These are phyloP conservation scores for Citrus hindsii DNA, from an alignment of 345 rosid species.

Conservation along the genomic window DNA sequence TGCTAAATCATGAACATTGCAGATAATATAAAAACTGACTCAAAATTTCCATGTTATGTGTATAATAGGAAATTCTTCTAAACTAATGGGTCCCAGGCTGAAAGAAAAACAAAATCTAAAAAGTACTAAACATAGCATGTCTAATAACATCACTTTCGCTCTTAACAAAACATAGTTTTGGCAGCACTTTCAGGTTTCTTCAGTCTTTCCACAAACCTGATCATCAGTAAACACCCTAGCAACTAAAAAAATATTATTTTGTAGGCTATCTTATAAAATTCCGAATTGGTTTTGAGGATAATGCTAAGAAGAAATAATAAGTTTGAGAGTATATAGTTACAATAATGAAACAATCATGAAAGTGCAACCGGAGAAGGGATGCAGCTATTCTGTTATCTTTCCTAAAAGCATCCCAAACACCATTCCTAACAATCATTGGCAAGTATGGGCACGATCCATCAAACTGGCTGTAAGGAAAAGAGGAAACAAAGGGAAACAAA, in stretches of 20 bases:
- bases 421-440: constrained; percentile 52
- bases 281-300: neutral
- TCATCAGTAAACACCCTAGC: neutral
- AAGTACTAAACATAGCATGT: neutral
- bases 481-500: constrained; percentile 16
- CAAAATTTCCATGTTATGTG: neutral
- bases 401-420: constrained; percentile 59
- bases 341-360: constrained; percentile 84
- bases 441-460: constrained; percentile 62
- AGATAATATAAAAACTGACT: neutral
- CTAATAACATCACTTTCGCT: neutral
- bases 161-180: neutral
- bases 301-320: neutral
- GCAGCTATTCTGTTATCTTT: constrained; percentile 77
- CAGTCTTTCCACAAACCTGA: neutral
- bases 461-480: constrained; percentile 26
- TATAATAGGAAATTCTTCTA: too few relatives aligned
- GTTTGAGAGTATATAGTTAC: constrained; percentile 27
- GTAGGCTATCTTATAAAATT: neutral
- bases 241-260: neutral
- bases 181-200: neutral
- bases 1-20: neutral
- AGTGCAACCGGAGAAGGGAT: constrained; percentile 82
- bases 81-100: neutral
- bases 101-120: too few relatives aligned